Evolutionary conservation across 2,329 filamentous ascomycete species (phyloP), one percentile per base, ranked within the genome.

Genomic region (Penicillium sp.): DNA sequence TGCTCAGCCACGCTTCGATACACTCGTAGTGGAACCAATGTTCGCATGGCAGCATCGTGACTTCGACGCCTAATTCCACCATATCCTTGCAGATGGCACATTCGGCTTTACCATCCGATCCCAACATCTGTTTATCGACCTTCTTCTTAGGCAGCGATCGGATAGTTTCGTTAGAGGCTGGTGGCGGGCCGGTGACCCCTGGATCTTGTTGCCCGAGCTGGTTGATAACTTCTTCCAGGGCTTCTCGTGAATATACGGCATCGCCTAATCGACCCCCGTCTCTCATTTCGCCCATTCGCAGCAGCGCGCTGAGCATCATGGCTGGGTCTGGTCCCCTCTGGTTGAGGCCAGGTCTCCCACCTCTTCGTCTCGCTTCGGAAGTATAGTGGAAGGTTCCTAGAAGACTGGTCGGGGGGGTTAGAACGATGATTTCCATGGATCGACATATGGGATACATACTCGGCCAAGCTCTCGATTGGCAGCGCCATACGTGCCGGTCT

Each of bases 61-160:
- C 90, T 67, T 89, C 85, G 24, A 89, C 85, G 9, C 85, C 88
- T 29, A 89, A 67, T 21, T 84, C 80, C 55, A 95, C 87, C 23
- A 89, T 84, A 49, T 97, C 91, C 78, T 97, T 96, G 73, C 94
- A 99, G 52, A 99, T 96, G 29, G 90, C 92, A 70, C 94, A 99
- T 66, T 97, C 92, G 1, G 82, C 84, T 45, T 78, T 81, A 34
- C 85, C 87, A 51, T 88, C 89, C 4, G 76, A 73, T 6, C 81
- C 82, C 47, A 95, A 77, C 82, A 95, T 87, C 34, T 86, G 81
- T 51, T 82, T 76, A 44, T 90, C 84, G 2, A 94, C 78, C 36
- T 83, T 83, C 60, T 86, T 88, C 61, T 87, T 88, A 7, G 90
- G 84, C 4, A 99, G 76, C 3, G 83, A 80, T 21, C 82, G 80